Evolutionary conservation across 108 stramenopile species (phyloP).

Genomic region (Pseudonitzschia pungens): DNA sequence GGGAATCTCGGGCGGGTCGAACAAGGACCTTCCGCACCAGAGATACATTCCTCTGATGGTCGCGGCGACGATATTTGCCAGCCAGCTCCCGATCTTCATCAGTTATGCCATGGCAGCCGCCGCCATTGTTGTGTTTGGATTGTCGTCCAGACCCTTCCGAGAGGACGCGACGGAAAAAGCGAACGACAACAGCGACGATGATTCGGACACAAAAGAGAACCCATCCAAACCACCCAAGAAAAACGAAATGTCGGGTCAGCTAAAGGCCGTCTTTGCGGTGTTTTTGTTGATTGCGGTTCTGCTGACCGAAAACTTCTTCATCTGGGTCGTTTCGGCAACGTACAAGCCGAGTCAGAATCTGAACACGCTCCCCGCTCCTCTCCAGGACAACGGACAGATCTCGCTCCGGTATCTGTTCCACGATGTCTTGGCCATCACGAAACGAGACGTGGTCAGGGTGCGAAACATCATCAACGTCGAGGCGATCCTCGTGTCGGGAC

Average conservation of each 20-base stretch:
- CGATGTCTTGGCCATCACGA: conserved; percentile 44
- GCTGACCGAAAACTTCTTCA: conserved; percentile 76
- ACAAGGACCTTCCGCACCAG: conserved; percentile 34
- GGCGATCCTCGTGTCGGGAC: conserved; percentile 65
- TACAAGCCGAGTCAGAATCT: conserved; percentile 49
- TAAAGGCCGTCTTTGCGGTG: conserved; percentile 24
- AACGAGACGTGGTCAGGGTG: conserved; percentile 52
- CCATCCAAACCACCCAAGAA: not conserved
- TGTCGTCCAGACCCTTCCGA: conserved; percentile 28
- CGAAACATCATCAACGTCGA: conserved; percentile 70
- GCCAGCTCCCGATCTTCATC: conserved; percentile 36
- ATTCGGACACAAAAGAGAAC: not conserved
- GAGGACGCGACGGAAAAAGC: not conserved
- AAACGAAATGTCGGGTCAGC: conserved; percentile 16
- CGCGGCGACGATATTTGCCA: conserved; percentile 34
- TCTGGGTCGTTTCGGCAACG: conserved; percentile 84
- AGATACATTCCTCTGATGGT: conserved; percentile 37
- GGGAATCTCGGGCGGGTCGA: conserved; percentile 7
- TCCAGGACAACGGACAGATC: conserved; percentile 80
- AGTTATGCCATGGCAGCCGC: conserved; percentile 29
- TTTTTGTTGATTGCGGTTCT: conserved; percentile 48
- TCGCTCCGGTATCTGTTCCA: conserved; percentile 47
- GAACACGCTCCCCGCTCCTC: conserved; percentile 39
- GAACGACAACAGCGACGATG: not conserved
- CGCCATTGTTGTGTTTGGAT: conserved; percentile 33